A percentile compares a stretch with the other conserved stretches of the same genome.
These are phyloP conservation scores for Stagonosporopsis vannaccii DNA, from an alignment of 2,329 filamentous ascomycete genomes.

Conservation along the genomic window DNA sequence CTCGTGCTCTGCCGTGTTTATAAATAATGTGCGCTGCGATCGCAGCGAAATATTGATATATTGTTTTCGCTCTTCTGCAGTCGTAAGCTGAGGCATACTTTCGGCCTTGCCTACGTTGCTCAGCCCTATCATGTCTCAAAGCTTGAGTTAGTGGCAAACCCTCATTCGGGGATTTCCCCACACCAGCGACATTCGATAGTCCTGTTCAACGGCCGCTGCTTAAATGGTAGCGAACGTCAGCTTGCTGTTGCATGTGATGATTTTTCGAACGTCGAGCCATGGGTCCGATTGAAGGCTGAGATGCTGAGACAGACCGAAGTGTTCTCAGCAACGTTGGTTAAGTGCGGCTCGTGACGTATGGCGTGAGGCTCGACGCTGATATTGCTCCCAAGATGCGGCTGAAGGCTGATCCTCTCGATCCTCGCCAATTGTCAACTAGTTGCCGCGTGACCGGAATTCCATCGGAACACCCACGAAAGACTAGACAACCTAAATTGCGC, in stretches of 20 bases:
- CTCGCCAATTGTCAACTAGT: not conserved
- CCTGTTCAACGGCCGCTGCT: not conserved
- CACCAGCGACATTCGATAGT: slow-evolving; percentile 4
- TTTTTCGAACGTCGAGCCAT: not conserved
- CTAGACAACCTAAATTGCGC: not conserved
- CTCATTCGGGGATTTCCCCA: slow-evolving; percentile 3
- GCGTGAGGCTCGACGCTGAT: not conserved
- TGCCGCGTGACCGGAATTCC: not conserved
- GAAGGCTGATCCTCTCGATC: not conserved
- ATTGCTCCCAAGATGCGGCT: not conserved
- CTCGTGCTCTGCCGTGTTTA: slow-evolving; percentile 2
- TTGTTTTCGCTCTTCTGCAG: not conserved
- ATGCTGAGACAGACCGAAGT: not conserved
- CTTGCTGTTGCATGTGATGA: slow-evolving; percentile 3
- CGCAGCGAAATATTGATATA: not conserved
- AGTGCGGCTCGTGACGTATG: not conserved
- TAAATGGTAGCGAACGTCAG: slow-evolving; percentile 1
- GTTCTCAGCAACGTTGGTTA: not conserved
- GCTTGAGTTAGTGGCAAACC: not conserved
- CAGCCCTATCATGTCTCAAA: not conserved
- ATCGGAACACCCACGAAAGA: not conserved
- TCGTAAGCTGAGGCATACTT: not conserved
- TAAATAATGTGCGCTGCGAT: not conserved
- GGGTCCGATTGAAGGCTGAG: not conserved
- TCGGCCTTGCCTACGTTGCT: not conserved